phyloP scores from a whole-genome alignment of 176 grass and related monocot species.

The Microstegium vimineum region DNA sequence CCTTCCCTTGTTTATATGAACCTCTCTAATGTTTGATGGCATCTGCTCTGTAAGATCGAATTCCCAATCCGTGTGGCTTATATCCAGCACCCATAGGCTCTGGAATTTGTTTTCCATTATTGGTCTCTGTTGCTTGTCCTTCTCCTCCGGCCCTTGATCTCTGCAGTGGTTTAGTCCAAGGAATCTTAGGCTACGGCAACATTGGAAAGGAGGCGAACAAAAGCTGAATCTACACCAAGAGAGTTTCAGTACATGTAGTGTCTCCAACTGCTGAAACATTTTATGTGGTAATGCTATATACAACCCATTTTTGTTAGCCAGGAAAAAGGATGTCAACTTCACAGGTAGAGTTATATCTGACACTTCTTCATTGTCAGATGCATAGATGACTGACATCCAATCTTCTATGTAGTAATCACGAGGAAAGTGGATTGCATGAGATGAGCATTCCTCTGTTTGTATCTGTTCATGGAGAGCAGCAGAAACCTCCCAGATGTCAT shows the following conservation, averaged over 20 bases:
- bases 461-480: not conserved
- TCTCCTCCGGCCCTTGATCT: not conserved
- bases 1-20: not conserved
- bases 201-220: not conserved
- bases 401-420: not conserved
- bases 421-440: fast-evolving
- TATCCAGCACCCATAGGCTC: too few species aligned
- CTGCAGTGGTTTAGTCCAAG: not conserved
- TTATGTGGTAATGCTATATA: not conserved
- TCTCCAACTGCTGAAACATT: not conserved
- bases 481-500: not conserved
- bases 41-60: too few species aligned
- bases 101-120: not conserved
- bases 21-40: not conserved
- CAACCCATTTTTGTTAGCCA: fast-evolving
- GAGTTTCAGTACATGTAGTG: not conserved
- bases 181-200: not conserved
- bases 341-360: fast-evolving
- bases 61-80: too few species aligned
- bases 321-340: not conserved
- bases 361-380: not conserved
- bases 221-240: not conserved
- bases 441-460: not conserved
- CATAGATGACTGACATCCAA: not conserved
- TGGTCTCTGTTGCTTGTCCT: not conserved